phyloP scores from a whole-genome alignment of 164 flowering plant species.

The Cinnamomum micranthum region DNA sequence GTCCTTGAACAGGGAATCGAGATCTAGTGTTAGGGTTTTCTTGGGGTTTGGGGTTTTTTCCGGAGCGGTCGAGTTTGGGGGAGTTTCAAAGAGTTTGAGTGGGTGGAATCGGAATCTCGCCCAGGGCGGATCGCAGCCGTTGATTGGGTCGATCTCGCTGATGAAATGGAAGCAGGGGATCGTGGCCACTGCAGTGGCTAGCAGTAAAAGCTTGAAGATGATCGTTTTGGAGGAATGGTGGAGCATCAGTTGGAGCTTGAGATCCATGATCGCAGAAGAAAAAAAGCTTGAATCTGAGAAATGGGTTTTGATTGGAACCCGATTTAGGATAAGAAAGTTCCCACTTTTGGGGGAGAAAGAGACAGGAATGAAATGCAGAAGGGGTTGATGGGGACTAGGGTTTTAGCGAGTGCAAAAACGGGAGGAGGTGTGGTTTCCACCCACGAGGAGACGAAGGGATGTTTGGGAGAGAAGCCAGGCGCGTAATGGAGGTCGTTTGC shows the following conservation, averaged over 20 bases:
- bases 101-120: neutral
- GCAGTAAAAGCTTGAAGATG: neutral
- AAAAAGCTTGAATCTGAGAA: neutral
- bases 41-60: slow-evolving; percentile 18
- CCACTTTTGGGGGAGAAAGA: slow-evolving; percentile 10
- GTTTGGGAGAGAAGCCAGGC: neutral
- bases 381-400: neutral
- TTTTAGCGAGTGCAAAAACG: slow-evolving; percentile 96
- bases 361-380: neutral
- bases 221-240: neutral
- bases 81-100: neutral
- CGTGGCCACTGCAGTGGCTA: neutral
- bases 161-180: slow-evolving; percentile 1
- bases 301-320: neutral
- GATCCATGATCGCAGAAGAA: neutral
- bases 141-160: slow-evolving; percentile 1
- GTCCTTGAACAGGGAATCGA: slow-evolving; percentile 40
- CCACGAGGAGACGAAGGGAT: slow-evolving; percentile 69
- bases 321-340: neutral
- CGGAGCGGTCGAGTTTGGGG: neutral
- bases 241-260: neutral
- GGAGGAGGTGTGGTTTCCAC: slow-evolving; percentile 99
- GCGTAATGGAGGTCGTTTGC: neutral
- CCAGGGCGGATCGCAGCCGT: slow-evolving; percentile 4
- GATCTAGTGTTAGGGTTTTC: slow-evolving; percentile 37